Conservation (phyloP, 805 yeast genomes). For the Candida pseudoglaebosa region DNA sequence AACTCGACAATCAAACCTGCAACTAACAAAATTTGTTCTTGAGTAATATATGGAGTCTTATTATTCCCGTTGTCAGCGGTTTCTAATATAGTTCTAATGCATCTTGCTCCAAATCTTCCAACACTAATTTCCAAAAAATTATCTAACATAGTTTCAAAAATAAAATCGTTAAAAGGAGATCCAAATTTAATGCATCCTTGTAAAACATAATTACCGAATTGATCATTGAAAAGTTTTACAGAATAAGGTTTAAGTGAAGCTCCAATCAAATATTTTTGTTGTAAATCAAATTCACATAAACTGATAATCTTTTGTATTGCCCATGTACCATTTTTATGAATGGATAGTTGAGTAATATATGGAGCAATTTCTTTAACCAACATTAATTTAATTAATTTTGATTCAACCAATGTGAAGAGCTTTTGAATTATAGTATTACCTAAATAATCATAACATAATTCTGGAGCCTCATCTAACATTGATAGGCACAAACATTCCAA, state of each 20-base stretch:
- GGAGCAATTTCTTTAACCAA: constrained; percentile 78
- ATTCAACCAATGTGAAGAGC: constrained; percentile 63
- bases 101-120: constrained; percentile 93
- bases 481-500: constrained; percentile 79
- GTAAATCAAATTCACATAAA: constrained; percentile 49
- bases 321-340: constrained; percentile 98
- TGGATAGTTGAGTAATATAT: constrained; percentile 83
- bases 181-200: constrained; percentile 93
- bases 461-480: constrained; percentile 86
- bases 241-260: constrained; percentile 74
- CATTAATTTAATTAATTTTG: constrained; percentile 68
- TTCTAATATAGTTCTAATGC: constrained; percentile 89
- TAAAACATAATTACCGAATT: constrained; percentile 93
- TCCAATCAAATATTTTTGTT: constrained; percentile 57
- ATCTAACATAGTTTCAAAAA: constrained; percentile 76
- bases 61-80: constrained; percentile 37
- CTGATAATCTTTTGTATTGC: constrained; percentile 95
- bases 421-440: constrained; percentile 97
- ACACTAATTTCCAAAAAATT: constrained; percentile 77
- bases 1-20: constrained; percentile 75
- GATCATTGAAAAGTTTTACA: constrained; percentile 85
- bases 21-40: constrained; percentile 66
- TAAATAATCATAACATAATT: constrained; percentile 83
- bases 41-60: constrained; percentile 26
- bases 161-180: constrained; percentile 82